phyloP scores from a whole-genome alignment of 192 early-diverging fungal genomes.

The Coemansia sp. region DNA sequence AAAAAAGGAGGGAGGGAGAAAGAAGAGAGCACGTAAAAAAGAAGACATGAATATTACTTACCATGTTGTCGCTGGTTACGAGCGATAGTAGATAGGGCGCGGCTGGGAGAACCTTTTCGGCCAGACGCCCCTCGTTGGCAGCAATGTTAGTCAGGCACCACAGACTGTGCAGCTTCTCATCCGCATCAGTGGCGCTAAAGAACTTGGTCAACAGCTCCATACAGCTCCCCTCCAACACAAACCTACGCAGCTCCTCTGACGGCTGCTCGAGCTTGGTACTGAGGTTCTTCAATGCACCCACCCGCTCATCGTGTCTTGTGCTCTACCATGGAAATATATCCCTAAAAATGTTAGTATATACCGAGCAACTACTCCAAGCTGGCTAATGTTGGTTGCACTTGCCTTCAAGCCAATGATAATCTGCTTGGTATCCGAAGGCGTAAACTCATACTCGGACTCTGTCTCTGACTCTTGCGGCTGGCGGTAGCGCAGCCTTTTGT shows the following conservation, averaged over 20 bases:
- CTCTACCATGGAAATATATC: slow-evolving; percentile 25
- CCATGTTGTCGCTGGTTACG: slow-evolving; percentile 51
- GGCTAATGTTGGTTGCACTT: background rate
- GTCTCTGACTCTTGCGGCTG: slow-evolving; percentile 45
- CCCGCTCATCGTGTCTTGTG: slow-evolving; percentile 21
- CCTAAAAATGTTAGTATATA: background rate
- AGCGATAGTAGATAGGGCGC: slow-evolving; percentile 59
- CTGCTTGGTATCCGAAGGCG: slow-evolving; percentile 21
- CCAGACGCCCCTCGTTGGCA: slow-evolving; percentile 21
- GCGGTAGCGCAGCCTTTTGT: slow-evolving; percentile 63
- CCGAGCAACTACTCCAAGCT: background rate
- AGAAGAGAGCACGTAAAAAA: background rate
- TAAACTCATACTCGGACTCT: slow-evolving; percentile 53
- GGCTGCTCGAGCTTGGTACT: slow-evolving; percentile 56
- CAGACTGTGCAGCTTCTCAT: slow-evolving; percentile 59
- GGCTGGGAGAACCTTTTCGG: slow-evolving; percentile 44
- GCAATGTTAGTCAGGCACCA: slow-evolving; percentile 68
- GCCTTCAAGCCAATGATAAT: slow-evolving; percentile 37
- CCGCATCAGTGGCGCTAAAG: slow-evolving; percentile 52
- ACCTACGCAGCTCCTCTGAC: slow-evolving; percentile 52
- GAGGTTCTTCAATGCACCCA: slow-evolving; percentile 48
- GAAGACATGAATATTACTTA: background rate
- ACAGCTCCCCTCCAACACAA: slow-evolving; percentile 48
- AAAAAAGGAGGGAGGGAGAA: too few species aligned
- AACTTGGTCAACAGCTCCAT: slow-evolving; percentile 45